phyloP scores from a whole-genome alignment of 2,329 filamentous ascomycete genomes.

The Septoria linicola region DNA sequence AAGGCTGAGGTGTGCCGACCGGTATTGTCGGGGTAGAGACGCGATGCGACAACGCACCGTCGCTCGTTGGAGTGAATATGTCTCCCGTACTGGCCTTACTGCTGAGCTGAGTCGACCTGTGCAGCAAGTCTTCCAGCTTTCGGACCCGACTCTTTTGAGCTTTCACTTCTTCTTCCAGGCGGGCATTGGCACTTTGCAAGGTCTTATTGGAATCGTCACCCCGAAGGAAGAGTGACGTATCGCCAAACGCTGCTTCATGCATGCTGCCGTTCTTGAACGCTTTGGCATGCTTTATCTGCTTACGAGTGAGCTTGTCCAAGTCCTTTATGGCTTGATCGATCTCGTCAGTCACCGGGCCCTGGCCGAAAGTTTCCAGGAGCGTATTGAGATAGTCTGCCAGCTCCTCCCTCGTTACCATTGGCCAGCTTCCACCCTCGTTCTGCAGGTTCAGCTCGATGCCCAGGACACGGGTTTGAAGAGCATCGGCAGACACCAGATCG shows the following conservation, averaged over 20 bases:
- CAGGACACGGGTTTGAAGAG: conserved; percentile 63
- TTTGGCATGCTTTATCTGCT: conserved; percentile 81
- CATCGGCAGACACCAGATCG: conserved; percentile 66
- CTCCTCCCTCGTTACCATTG: conserved; percentile 70
- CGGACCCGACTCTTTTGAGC: conserved; percentile 90
- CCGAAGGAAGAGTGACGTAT: conserved; percentile 78
- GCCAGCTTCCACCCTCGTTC: conserved; percentile 79
- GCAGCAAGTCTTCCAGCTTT: conserved; percentile 85
- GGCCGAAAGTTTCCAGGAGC: conserved; percentile 64
- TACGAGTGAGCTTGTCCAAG: conserved; percentile 76
- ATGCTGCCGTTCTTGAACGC: conserved; percentile 96
- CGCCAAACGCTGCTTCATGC: conserved; percentile 84
- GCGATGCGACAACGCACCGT: conserved; percentile 26
- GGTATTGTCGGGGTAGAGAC: conserved; percentile 24
- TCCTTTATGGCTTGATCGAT: conserved; percentile 75
- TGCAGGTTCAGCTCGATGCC: conserved; percentile 83
- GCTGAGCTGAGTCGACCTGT: conserved; percentile 66
- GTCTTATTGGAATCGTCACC: conserved; percentile 77
- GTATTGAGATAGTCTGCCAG: conserved; percentile 70
- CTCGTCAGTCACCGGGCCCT: conserved; percentile 67
- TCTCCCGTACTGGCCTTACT: conserved; percentile 46
- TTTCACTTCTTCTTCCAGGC: conserved; percentile 64
- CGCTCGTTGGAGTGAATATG: conserved; percentile 36
- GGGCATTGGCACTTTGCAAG: conserved; percentile 53
- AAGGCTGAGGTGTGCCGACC: conserved; percentile 21